Evolutionary conservation across 2,329 filamentous ascomycete genomes (phyloP).

Genomic region (Aspergillaceae sp.): DNA sequence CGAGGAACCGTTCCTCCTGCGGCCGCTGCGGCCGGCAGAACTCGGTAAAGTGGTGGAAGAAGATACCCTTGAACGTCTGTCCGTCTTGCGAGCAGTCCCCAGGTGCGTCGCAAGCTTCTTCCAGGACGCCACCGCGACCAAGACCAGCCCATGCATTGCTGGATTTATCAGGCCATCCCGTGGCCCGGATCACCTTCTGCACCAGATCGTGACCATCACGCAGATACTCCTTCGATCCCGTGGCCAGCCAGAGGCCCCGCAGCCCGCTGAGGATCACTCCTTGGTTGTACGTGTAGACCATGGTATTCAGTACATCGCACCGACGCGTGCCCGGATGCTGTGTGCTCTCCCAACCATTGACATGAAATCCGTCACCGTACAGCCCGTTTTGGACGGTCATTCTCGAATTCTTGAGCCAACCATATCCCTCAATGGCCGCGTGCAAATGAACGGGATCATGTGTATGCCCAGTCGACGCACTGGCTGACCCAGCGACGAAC

Average conservation of each 20-base stretch:
- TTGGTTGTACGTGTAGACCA: conserved; percentile 95
- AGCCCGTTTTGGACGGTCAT: conserved; percentile 72
- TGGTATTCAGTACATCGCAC: conserved; percentile 75
- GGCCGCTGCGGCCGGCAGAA: conserved; percentile 64
- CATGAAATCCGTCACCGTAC: conserved; percentile 83
- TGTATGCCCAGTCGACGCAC: conserved; percentile 23
- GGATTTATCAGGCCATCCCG: conserved; percentile 55
- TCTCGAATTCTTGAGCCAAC: conserved; percentile 68
- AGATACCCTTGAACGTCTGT: conserved; percentile 91
- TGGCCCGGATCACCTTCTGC: conserved; percentile 63
- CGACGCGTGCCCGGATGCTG: conserved; percentile 55
- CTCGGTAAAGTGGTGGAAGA: conserved; percentile 74
- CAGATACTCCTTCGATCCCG: conserved; percentile 62
- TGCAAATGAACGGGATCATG: conserved; percentile 59
- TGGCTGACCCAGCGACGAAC: conserved; percentile 39
- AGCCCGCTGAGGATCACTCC: conserved; percentile 78
- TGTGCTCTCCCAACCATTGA: conserved; percentile 54
- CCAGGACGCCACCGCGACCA: conserved; percentile 69
- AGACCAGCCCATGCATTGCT: conserved; percentile 59
- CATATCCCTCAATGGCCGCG: conserved; percentile 68
- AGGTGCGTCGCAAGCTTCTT: conserved; percentile 70
- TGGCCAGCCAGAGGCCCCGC: conserved; percentile 70
- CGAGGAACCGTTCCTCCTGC: conserved; percentile 38
- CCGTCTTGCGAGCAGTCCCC: conserved; percentile 71
- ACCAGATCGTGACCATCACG: conserved; percentile 72